Conservation (phyloP, 2,329 filamentous ascomycete genomes). For the Eurotiales sp. region DNA sequence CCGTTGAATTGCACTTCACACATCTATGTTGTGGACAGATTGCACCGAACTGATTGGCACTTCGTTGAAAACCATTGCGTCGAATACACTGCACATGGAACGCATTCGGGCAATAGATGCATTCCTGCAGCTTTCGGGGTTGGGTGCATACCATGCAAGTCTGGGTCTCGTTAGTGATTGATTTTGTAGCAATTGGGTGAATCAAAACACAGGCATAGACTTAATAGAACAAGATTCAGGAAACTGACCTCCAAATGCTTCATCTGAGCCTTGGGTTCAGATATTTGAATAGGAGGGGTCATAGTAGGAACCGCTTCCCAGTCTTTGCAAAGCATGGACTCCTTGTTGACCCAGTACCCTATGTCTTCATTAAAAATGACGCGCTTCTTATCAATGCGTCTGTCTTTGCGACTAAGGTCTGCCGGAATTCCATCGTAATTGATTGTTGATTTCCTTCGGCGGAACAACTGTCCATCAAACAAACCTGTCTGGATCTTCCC, state of each 20-base stretch:
- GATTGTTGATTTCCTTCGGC: constrained; percentile 21
- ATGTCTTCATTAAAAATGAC: constrained; percentile 50
- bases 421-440: constrained; percentile 30
- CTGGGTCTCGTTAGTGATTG: not conserved
- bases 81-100: constrained; percentile 53
- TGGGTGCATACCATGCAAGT: constrained; percentile 18
- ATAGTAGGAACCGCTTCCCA: constrained; percentile 50
- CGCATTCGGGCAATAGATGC: constrained; percentile 48
- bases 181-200: not conserved
- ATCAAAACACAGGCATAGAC: not conserved
- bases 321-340: constrained; percentile 49
- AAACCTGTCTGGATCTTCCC: constrained; percentile 56
- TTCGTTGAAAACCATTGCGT: constrained; percentile 16
- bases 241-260: constrained; percentile 43
- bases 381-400: constrained; percentile 55
- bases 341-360: constrained; percentile 55
- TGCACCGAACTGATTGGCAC: constrained; percentile 24
- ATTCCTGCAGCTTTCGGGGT: constrained; percentile 3
- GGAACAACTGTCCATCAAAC: constrained; percentile 52
- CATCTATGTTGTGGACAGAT: constrained; percentile 57
- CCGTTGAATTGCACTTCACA: constrained; percentile 50
- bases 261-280: constrained; percentile 38
- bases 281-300: not conserved
- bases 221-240: not conserved
- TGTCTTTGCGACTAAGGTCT: constrained; percentile 43